Evolutionary conservation across 441 rosid species (phyloP), one percentile per base, ranked within the genome.

Genomic region (Adansonia madagascariensis): DNA sequence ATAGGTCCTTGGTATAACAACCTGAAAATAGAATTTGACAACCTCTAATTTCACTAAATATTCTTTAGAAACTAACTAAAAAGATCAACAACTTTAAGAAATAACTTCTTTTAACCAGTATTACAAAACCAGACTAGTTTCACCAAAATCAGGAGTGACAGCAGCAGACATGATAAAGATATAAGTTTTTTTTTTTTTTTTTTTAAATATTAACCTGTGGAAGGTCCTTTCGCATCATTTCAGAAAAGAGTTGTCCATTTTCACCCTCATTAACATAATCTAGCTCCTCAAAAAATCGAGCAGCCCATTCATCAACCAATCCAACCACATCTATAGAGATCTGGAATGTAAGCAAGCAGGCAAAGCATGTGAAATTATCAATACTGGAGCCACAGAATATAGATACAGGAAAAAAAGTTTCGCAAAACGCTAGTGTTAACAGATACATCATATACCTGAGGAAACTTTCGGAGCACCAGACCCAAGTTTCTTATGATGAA

Each of bases 271-370:
- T 93, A 78, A 95, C 82, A 89, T 95, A 95, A 86, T 95, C 99
- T 74, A 95, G 86, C 88, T 95, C 99, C 86, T 95, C 99, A 78
- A 95, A 95, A 78, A 95, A 95, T 27, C 99, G 97, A 81, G 98
- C 93, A 75, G 99, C 97, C 98, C 99, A 95, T 86, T 95, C 99
- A 88, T 95, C 99, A 82, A 95, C 98, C 86, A 95, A 82, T 22
- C 98, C 99, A 84, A 95, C 99, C 80, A 95, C 92, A 83, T 95
- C 98, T 73, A 92, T 35, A 7, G 97, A 88, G 64, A 95, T 83
- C 99, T 94, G 83, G 53, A 77, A 63, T 75, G 60, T 18, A 71
- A 55, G 12, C 65, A 50, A 80, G 15, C 9, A 35, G 63, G 3
- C 55, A 68, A 64, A 67, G 41, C 10, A 27, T 47, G 50, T 59